Conservation (phyloP, 139 green algal genomes). For the Axilococcus clingmanii region DNA sequence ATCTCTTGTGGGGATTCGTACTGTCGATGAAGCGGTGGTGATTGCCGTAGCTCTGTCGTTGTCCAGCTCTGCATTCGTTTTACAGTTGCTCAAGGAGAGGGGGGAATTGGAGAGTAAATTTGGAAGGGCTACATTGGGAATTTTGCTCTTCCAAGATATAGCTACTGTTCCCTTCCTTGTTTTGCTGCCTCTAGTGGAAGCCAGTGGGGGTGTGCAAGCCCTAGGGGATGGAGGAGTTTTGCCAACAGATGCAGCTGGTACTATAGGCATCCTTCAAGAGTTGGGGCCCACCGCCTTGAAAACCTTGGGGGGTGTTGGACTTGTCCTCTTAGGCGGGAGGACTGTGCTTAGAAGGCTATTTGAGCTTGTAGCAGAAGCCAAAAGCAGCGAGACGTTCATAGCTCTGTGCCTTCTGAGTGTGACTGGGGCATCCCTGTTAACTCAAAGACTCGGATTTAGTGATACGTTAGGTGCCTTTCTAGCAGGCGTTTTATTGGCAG, state of each 20-base stretch:
- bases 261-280: conserved; percentile 29
- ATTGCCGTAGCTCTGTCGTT: conserved; percentile 84
- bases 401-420: conserved; percentile 87
- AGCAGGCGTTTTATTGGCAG: conserved; percentile 75
- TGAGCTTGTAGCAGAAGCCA: conserved; percentile 67
- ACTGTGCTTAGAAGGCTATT: conserved; percentile 57
- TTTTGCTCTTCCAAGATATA: conserved; percentile 92
- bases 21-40: conserved; percentile 72
- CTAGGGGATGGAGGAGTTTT: too few relatives aligned
- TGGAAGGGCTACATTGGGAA: conserved; percentile 87
- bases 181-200: conserved; percentile 72
- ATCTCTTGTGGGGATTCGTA: conserved; percentile 33
- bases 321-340: conserved; percentile 72
- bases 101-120: conserved; percentile 72
- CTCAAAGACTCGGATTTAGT: conserved; percentile 72
- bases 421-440: conserved; percentile 69
- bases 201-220: conserved; percentile 12
- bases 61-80: conserved; percentile 81
- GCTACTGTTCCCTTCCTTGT: conserved; percentile 88
- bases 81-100: conserved; percentile 86
- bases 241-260: background rate
- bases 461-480: conserved; percentile 91
- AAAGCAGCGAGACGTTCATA: conserved; percentile 84
- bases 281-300: conserved; percentile 61
- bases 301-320: conserved; percentile 61